Evolutionary conservation across 2,329 filamentous ascomycete species (phyloP).

Genomic region (Emmonsiellopsis sp.): DNA sequence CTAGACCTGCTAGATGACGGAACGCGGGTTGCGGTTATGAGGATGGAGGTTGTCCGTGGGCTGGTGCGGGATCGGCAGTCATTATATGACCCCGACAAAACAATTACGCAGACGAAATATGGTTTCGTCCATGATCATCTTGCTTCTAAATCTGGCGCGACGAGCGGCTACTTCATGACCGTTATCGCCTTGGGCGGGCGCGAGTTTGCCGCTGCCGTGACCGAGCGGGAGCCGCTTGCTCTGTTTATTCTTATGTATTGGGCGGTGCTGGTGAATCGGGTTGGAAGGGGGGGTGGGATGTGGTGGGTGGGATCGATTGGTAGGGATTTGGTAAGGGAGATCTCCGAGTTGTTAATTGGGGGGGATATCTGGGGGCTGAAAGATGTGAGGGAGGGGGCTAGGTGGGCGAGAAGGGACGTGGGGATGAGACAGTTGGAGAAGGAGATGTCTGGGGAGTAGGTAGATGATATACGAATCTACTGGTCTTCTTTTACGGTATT

Average conservation of each 20-base stretch:
- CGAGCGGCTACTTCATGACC: constrained; percentile 8
- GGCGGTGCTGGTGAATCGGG: constrained; percentile 11
- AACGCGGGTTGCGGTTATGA: too few species aligned
- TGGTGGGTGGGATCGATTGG: neutral
- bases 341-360: neutral
- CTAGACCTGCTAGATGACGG: too few species aligned
- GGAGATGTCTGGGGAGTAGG: neutral
- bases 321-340: neutral
- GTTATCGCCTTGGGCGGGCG: constrained; percentile 13
- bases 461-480: too few species aligned
- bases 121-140: neutral
- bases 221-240: constrained; percentile 8
- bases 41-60: too few species aligned
- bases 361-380: neutral
- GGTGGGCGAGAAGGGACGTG: neutral
- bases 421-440: neutral
- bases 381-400: neutral
- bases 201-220: constrained; percentile 10
- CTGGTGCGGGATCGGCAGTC: too few species aligned
- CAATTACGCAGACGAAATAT: neutral
- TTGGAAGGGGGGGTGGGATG: neutral
- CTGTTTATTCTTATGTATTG: constrained; percentile 13
- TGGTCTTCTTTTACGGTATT: too few species aligned
- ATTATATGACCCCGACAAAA: too few species aligned
- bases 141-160: too few species aligned